phyloP scores from a whole-genome alignment of 345 rosid species.

The Acer negundo region DNA sequence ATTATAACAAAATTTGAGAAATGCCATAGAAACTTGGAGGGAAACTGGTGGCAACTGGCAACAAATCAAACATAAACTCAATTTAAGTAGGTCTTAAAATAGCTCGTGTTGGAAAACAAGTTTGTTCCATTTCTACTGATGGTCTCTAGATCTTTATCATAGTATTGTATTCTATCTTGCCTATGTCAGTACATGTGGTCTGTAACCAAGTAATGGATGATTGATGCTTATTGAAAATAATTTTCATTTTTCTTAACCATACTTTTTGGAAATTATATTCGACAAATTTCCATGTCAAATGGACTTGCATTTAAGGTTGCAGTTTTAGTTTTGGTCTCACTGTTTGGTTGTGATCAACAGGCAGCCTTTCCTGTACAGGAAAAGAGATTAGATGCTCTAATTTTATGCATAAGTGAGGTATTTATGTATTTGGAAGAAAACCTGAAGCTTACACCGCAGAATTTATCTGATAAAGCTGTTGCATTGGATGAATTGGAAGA shows the following conservation, averaged over 20 bases:
- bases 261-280: neutral
- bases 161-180: neutral
- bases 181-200: neutral
- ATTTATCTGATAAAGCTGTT: conserved; percentile 75
- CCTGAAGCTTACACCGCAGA: conserved; percentile 78
- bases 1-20: neutral
- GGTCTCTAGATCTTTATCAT: neutral
- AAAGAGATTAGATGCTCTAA: conserved; percentile 87
- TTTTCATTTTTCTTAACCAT: neutral
- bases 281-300: neutral
- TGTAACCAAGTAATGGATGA: neutral
- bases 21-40: neutral
- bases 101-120: neutral
- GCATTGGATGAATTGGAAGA: conserved; percentile 89
- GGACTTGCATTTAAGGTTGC: neutral
- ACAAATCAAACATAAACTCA: neutral
- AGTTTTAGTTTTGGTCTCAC: conserved; percentile 25
- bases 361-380: conserved; percentile 93
- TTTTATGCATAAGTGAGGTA: conserved; percentile 68
- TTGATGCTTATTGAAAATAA: neutral
- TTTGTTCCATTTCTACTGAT: neutral
- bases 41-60: neutral
- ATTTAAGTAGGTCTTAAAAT: neutral
- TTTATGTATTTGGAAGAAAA: conserved; percentile 91
- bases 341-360: conserved; percentile 45